These are phyloP conservation scores for Coemansia sp. DNA, from an alignment of 192 early-diverging fungal species.

Conservation along the genomic window DNA sequence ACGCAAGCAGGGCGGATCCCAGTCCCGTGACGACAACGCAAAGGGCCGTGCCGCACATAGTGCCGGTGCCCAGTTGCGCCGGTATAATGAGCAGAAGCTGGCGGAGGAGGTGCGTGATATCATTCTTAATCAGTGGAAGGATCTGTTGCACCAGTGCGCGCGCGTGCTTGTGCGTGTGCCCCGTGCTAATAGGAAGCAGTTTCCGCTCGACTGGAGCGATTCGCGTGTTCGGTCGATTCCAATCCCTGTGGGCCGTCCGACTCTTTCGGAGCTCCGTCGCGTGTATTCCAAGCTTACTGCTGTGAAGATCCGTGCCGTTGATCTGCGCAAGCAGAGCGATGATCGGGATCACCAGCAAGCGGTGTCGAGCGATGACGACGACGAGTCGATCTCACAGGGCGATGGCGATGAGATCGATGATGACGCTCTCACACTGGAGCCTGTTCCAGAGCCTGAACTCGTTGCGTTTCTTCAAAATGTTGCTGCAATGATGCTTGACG, in stretches of 20 bases:
- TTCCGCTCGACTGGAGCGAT: slow-evolving; percentile 50
- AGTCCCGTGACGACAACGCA: slow-evolving; percentile 75
- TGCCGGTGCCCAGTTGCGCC: slow-evolving; percentile 85
- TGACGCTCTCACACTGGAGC: slow-evolving; percentile 20
- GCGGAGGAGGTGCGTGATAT: slow-evolving; percentile 77
- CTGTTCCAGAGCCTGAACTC: slow-evolving; percentile 41
- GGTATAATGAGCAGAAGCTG: slow-evolving; percentile 86
- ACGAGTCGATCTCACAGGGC: slow-evolving; percentile 14
- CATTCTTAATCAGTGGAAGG: slow-evolving; percentile 70
- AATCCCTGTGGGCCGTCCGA: slow-evolving; percentile 77
- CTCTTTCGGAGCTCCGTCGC: slow-evolving; percentile 39
- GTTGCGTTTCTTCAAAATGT: slow-evolving; percentile 31
- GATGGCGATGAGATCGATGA: slow-evolving; percentile 3
- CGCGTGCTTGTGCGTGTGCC: slow-evolving; percentile 76
- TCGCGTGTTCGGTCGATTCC: slow-evolving; percentile 67
- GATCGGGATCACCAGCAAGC: neutral
- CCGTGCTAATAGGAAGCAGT: slow-evolving; percentile 13
- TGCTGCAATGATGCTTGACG: slow-evolving; percentile 38
- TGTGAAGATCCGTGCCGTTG: slow-evolving; percentile 22
- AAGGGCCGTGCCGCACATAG: slow-evolving; percentile 79
- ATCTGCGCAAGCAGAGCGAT: neutral
- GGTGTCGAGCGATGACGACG: neutral
- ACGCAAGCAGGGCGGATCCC: slow-evolving; percentile 92
- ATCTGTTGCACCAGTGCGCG: slow-evolving; percentile 60
- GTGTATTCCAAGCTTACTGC: slow-evolving; percentile 34